Evolutionary conservation across 1,139 yeast genomes (phyloP), one percentile per base, ranked within the genome.

Genomic region (Candida sp.): DNA sequence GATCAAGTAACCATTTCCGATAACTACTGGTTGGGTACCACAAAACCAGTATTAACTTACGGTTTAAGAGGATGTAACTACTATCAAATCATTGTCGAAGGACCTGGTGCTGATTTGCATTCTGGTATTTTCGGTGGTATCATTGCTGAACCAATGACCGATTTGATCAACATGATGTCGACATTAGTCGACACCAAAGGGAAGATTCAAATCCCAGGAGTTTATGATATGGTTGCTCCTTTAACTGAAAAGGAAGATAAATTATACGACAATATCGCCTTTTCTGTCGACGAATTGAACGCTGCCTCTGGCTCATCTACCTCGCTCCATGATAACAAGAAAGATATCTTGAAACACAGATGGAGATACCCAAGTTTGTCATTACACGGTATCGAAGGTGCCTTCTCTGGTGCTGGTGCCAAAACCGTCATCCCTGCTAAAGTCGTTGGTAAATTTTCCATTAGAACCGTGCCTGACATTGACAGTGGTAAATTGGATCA

Each of bases 321-420:
- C 38, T 81, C 90, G 35, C 75, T 91, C 49, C 85, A 85, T 68
- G 77, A 81, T 50, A 77, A 78, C 62, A 88, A 89, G 67, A 83
- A 88, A 69, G 86, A 84, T 48, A 86, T 91, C 53, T 80, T 93
- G 60, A 93, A 90, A 85, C 97, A 93, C 68, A 85, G 99, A 78
- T 93, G 99, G 99, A 85, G 99, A 78, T 89, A 76, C 71, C 98
- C 99, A 47, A 90, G 99, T 19, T 77, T 93, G 60, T 90, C 98
- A 5, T 69, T 93, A 51, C 99, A 93, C 68, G 99, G 99, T 55
- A 80, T 93, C 49, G 99, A 93, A 70, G 99, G 99, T 52, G 99
- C 99, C 6, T 93, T 93, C 66, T 84, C 86, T 43, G 93, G 88
- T 37, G 79, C 88, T 39, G 99, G 99, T 52, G 99, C 97, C 49